Evolutionary conservation across 2,329 filamentous ascomycete genomes (phyloP), one percentile per base, ranked within the genome.

Genomic region (Samsoniella hepiali): DNA sequence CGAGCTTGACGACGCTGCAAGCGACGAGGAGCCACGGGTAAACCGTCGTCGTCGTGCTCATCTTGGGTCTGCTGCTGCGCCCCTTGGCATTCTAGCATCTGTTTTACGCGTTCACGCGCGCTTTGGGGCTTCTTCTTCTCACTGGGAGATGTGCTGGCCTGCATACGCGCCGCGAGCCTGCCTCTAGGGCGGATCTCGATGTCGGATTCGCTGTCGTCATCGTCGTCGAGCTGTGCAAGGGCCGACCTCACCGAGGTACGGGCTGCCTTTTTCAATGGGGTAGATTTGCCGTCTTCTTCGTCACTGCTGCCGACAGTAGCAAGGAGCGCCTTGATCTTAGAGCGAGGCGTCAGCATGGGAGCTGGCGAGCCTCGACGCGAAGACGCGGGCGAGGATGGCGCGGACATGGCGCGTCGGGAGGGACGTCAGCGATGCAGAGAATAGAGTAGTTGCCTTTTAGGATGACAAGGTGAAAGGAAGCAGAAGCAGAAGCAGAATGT

Each of bases 91-190:
- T 77, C 70, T 13, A 84, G 70, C 70, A 80, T 74, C 68, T 76
- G 78, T 68, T 72, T 80, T 42, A 79, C 75, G 64, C 79, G 77
- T 64, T 81, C 77, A 58, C 76, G 72, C 4, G 76, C 75, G 54
- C 73, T 75, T 50, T 73, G 73, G 2, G 71, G 64, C 32, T 69
- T 66, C 1, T 69, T 66, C 1, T 69, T 69, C 31, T 31, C 58
- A n/a, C 56, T 57, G 42, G 32, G 29, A 32, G 62, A 40, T 31
- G 62, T 68, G 9, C 68, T 63, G 38, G 72, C 81, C 65, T 84
- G 81, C 82, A 92, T 86, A 58, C 85, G 81, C 17, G 88, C 82
- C 13, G 88, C 88, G 68, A 91, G 79, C 59, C 84, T 83, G 31
- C 88, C 88, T 62, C 83, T 82, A 0, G 89, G 89, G 51, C 79